A percentile compares a stretch with the other conserved stretches of the same genome.
phyloP scores from a whole-genome alignment of 2,329 filamentous ascomycete genomes.

The Pyrenophora seminiperda region DNA sequence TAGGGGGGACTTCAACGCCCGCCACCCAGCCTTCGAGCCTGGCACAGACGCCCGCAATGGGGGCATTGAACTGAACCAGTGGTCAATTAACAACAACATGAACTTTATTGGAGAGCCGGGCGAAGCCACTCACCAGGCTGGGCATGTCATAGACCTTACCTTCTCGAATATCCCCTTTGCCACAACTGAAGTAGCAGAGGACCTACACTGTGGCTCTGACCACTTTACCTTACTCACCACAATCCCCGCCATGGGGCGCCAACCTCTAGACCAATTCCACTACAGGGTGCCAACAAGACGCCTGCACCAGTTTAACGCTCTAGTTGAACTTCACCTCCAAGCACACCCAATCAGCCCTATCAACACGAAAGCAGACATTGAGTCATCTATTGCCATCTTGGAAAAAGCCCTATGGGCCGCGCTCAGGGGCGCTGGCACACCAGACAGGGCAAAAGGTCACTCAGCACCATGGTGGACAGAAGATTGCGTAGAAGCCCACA shows the following conservation, averaged over 20 bases:
- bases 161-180: constrained; percentile 3
- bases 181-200: background rate
- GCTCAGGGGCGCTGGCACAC: background rate
- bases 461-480: background rate
- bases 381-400: background rate
- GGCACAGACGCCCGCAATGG: background rate
- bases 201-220: background rate
- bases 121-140: background rate
- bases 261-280: background rate
- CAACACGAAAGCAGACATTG: background rate
- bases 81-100: background rate
- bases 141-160: constrained; percentile 4
- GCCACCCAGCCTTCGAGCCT: background rate
- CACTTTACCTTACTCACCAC: too few species aligned
- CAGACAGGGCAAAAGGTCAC: background rate
- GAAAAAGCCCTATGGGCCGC: too few species aligned
- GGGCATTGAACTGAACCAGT: background rate
- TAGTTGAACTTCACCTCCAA: background rate
- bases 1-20: background rate
- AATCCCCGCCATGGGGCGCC: background rate
- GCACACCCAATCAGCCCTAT: background rate
- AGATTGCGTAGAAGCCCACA: too few species aligned
- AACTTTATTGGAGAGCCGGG: background rate
- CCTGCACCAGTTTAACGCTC: background rate
- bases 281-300: background rate